Conservation (phyloP, 768 basidiomycete species). For the Nidularia sp. region DNA sequence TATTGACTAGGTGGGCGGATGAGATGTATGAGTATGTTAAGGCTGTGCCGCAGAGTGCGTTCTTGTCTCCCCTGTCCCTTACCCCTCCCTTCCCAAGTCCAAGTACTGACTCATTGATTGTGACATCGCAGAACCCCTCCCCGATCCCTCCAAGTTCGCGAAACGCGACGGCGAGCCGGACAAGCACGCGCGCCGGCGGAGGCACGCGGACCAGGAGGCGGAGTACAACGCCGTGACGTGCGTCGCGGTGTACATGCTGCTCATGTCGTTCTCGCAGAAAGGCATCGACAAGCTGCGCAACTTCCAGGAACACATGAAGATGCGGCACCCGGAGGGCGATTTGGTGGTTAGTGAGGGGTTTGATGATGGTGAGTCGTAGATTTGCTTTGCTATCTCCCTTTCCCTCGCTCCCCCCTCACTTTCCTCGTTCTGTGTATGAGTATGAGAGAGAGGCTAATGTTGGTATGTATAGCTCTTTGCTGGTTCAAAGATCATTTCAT, state of each 20-base stretch:
- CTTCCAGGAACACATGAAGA: constrained; percentile 79
- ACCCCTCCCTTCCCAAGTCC: not conserved
- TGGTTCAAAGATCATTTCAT: constrained; percentile 96
- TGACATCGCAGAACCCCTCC: constrained; percentile 59
- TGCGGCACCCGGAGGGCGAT: constrained; percentile 72
- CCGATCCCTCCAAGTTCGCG: constrained; percentile 73
- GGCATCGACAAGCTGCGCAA: constrained; percentile 82
- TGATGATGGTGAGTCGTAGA: constrained; percentile 54
- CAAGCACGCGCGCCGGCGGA: constrained; percentile 62
- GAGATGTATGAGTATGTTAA: constrained; percentile 91
- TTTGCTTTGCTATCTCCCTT: not conserved
- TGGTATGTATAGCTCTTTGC: constrained; percentile 47
- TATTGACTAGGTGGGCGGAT: constrained; percentile 91
- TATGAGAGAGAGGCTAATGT: too few relatives aligned
- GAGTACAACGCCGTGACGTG: constrained; percentile 83
- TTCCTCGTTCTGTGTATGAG: too few relatives aligned
- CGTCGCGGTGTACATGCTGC: constrained; percentile 84
- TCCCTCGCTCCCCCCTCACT: constrained; percentile 3
- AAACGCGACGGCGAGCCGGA: constrained; percentile 71
- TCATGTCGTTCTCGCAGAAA: constrained; percentile 90
- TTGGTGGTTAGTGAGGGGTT: constrained; percentile 78
- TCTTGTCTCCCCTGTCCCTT: not conserved
- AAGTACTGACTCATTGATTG: not conserved
- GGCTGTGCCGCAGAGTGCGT: constrained; percentile 77
- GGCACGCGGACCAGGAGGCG: constrained; percentile 73